Percentiles rank a stretch among this genome's conserved stretches.
phyloP scores from a whole-genome alignment of 2,329 filamentous ascomycete genomes.

The Xylariaceae sp. region DNA sequence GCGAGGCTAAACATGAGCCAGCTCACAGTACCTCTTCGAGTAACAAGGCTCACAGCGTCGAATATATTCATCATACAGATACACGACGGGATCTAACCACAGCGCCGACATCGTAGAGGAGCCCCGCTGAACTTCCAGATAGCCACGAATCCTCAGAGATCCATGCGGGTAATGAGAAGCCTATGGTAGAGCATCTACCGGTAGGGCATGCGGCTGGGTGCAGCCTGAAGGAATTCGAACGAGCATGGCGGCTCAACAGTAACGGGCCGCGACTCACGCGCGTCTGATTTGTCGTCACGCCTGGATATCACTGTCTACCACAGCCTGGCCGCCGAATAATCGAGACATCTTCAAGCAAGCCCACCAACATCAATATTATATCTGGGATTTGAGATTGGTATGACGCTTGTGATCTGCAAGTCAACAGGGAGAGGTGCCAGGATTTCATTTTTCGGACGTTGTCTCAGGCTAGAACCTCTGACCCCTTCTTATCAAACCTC shows the following conservation, averaged over 20 bases:
- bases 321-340: not conserved
- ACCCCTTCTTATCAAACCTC: not conserved
- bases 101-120: not conserved
- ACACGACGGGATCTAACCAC: not conserved
- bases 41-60: not conserved
- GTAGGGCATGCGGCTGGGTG: not conserved
- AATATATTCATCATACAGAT: constrained; percentile 1
- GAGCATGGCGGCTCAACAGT: constrained; percentile 4
- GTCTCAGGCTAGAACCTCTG: not conserved
- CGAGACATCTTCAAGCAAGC: not conserved
- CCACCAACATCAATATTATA: not conserved
- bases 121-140: not conserved
- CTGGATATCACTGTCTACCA: not conserved
- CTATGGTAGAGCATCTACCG: constrained; percentile 3
- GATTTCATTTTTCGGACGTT: not conserved
- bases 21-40: not conserved
- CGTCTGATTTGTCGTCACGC: constrained; percentile 7
- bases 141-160: not conserved
- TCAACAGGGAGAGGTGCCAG: not conserved
- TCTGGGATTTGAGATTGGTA: not conserved
- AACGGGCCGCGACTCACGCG: constrained; percentile 1
- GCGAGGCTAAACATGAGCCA: constrained; percentile 7
- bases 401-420: not conserved
- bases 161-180: not conserved
- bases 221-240: constrained; percentile 13